phyloP scores from a whole-genome alignment of 2,329 filamentous ascomycete genomes.

The Diplodia sapinea region DNA sequence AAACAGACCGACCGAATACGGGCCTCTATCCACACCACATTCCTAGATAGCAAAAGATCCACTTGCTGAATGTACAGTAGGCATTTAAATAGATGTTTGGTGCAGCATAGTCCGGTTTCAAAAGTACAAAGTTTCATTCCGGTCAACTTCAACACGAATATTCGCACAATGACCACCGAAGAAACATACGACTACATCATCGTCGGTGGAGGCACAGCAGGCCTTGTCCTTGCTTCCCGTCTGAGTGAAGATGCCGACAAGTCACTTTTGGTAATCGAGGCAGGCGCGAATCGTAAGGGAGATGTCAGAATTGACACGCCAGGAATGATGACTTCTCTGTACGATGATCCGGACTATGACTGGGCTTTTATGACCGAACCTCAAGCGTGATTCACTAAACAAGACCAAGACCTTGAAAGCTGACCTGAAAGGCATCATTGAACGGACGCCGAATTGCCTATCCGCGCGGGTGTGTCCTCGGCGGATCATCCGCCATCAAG shows the following conservation, averaged over 20 bases:
- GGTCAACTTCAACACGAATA: too few relatives aligned
- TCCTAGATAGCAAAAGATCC: too few relatives aligned
- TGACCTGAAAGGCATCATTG: conserved; percentile 16
- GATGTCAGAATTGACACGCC: conserved; percentile 41
- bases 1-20: too few relatives aligned
- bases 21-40: too few relatives aligned
- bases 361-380: conserved; percentile 42
- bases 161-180: background rate
- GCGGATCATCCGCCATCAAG: conserved; percentile 48
- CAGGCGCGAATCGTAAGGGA: conserved; percentile 33
- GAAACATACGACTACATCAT: conserved; percentile 27
- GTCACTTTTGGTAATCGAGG: conserved; percentile 35
- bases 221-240: conserved; percentile 33
- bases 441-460: conserved; percentile 38
- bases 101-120: too few relatives aligned
- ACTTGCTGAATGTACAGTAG: too few relatives aligned
- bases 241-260: conserved; percentile 39
- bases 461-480: conserved; percentile 41
- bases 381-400: conserved; percentile 34
- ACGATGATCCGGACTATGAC: conserved; percentile 42
- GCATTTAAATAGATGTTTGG: too few relatives aligned
- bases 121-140: too few relatives aligned
- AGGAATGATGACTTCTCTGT: conserved; percentile 34
- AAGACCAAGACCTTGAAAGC: background rate
- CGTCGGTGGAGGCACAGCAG: conserved; percentile 34